Evolutionary conservation across 2,329 filamentous ascomycete species (phyloP).

Genomic region (Clonostachys solani): DNA sequence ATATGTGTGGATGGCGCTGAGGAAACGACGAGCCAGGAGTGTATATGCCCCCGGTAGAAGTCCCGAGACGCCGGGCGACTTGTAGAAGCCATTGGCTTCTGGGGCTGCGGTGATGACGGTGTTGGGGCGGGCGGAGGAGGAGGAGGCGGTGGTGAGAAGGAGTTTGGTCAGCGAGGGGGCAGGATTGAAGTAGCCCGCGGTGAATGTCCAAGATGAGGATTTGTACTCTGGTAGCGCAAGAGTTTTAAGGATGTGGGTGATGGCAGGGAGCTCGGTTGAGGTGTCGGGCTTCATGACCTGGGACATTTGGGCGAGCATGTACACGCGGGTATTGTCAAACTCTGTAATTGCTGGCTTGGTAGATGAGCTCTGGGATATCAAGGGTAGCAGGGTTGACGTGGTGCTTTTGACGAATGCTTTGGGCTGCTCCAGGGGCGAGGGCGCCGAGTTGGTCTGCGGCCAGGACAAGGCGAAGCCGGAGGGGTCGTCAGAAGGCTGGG

Average conservation of each 20-base stretch:
- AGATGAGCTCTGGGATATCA: conserved; percentile 47
- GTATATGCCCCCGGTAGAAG: conserved; percentile 92
- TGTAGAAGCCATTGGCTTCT: conserved; percentile 92
- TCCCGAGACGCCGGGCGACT: conserved; percentile 80
- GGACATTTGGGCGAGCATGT: conserved; percentile 84
- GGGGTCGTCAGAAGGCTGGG: conserved; percentile 56
- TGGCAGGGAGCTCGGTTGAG: conserved; percentile 83
- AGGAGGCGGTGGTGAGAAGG: conserved; percentile 65
- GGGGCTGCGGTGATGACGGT: conserved; percentile 91
- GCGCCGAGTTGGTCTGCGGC: conserved; percentile 70
- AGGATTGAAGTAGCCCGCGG: conserved; percentile 98
- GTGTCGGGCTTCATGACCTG: conserved; percentile 74
- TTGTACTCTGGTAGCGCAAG: conserved; percentile 61
- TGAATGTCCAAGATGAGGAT: conserved; percentile 87
- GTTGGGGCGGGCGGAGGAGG: conserved; percentile 40
- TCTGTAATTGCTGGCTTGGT: conserved; percentile 13
- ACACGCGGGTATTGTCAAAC: conserved; percentile 65
- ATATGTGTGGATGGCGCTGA: conserved; percentile 50
- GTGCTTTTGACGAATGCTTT: conserved; percentile 66
- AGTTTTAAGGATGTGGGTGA: conserved; percentile 69
- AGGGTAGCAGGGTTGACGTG: conserved; percentile 58
- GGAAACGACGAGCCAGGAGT: conserved; percentile 76
- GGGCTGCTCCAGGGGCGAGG: conserved; percentile 69
- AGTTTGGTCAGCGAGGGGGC: conserved; percentile 78
- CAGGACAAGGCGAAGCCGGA: conserved; percentile 63